Percentiles rank a stretch among this genome's conserved stretches.
Evolutionary conservation across 1,284 basidiomycete species (phyloP).

Genomic region (Trametes polyzona): DNA sequence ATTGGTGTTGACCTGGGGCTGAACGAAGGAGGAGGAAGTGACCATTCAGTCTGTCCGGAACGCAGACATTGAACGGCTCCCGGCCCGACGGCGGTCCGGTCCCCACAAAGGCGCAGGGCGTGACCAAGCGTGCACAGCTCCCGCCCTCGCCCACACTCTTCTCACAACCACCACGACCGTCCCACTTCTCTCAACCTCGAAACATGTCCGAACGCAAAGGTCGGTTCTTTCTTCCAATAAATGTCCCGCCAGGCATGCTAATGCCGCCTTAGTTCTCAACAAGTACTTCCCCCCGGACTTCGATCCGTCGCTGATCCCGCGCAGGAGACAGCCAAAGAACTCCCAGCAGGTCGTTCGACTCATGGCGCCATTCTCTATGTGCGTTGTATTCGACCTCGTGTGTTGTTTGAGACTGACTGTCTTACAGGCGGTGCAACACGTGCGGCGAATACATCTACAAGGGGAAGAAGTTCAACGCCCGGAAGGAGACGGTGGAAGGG

Average conservation of each 20-base stretch:
- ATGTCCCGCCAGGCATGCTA: not conserved
- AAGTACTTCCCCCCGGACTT: conserved; percentile 96
- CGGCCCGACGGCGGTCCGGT: not conserved
- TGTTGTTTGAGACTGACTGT: conserved; percentile 13
- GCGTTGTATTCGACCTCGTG: conserved; percentile 29
- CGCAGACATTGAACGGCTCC: too few species aligned
- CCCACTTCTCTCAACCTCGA: conserved; percentile 7
- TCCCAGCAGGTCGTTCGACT: conserved; percentile 96
- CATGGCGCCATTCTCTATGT: conserved; percentile 99
- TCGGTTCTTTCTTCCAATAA: too few species aligned
- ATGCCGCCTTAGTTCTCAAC: conserved; percentile 68
- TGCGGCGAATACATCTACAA: conserved; percentile 99
- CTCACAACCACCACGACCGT: not conserved
- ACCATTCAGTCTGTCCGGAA: too few species aligned
- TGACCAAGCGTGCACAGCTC: not conserved
- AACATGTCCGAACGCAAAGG: conserved; percentile 91
- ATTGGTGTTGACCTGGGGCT: conserved; percentile 20
- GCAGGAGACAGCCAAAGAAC: conserved; percentile 88
- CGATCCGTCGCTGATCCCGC: conserved; percentile 95
- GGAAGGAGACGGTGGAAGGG: conserved; percentile 96
- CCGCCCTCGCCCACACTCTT: not conserved
- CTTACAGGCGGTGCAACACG: conserved; percentile 80
- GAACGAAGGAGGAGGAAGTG: not conserved
- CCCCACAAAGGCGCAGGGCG: not conserved
- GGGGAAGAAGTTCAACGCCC: conserved; percentile 99